Base-by-base conservation (phyloP, 495 filamentous ascomycete genomes). In the Penicillium tannophilum region DNA sequence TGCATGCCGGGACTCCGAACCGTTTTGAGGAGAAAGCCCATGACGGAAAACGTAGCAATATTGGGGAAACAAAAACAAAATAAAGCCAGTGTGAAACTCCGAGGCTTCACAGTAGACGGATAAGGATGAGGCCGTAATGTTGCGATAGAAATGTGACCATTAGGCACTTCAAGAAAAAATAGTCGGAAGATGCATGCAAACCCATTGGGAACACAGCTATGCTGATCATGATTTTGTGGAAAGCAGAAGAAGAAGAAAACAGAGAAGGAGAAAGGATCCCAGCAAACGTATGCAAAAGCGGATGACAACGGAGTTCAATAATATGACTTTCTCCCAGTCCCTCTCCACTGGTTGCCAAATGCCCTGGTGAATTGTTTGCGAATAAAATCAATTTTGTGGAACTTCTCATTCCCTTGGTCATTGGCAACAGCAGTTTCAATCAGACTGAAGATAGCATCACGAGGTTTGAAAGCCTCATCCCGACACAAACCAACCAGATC, bases 401-500 rank as follows among this genome's bases (percentile, higher is more conserved):
- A 20, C n/a, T n/a, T 42, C 17, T 33, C 14, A 23, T 16, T 4
- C 39, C 12, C 16, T 24, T 23, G 41, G 14, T 28, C 28, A 28
- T 7, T 36, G 33, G 33, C 33, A 36, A 31, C 10, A 31, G 24
- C 19, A 46, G 14, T 14, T 54, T 9, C 20, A 35, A 47, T 11
- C 16, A 46, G 4, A 20, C 10, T 12, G 16, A 24, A 47, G 14
- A 46, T 46, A 8, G 19, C 10, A 12, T 20, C 53, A 12, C 28
- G 39, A 46, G 41, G 42, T 31, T 46, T 35, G 9, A 14, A 23
- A 39, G 3, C 17, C 6, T 46, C 41, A 30, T 19, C 28, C 14
- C 16, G 71, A 28, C 82, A 84, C 20, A 88, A 63, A 12, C 77
- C 67, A 17, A 84, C 72, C 60, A 86, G 81, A 63, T 88, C 82